Evolutionary conservation across 371 early-diverging fungal genomes (phyloP).

Genomic region (Rhizopus stolonifer): DNA sequence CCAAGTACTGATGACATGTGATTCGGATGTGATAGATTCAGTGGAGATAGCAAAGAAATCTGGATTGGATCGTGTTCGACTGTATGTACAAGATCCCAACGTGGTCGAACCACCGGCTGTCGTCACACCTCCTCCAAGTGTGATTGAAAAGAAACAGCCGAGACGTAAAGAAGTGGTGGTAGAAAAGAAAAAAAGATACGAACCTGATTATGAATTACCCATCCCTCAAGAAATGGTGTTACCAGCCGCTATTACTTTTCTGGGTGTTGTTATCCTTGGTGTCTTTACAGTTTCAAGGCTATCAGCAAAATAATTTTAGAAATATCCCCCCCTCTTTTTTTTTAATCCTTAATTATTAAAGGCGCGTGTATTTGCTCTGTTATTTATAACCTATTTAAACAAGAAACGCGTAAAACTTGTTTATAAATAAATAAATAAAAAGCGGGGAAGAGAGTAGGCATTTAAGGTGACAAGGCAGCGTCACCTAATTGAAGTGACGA

Average conservation of each 20-base stretch:
- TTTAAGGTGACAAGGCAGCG: slow-evolving; percentile 1
- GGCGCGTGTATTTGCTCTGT: too few relatives aligned
- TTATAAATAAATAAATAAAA: too few relatives aligned
- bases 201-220: slow-evolving; percentile 24
- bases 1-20: slow-evolving; percentile 70
- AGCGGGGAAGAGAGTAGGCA: too few relatives aligned
- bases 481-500: not conserved
- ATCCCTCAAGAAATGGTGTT: slow-evolving; percentile 52
- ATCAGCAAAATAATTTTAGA: slow-evolving; percentile 8
- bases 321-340: too few relatives aligned
- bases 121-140: not conserved
- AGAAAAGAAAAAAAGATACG: not conserved
- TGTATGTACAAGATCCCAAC: slow-evolving; percentile 55
- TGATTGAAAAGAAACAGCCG: not conserved
- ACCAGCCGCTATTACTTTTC: slow-evolving; percentile 58
- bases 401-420: too few relatives aligned
- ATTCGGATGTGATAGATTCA: slow-evolving; percentile 78
- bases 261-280: slow-evolving; percentile 57
- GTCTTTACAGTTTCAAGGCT: slow-evolving; percentile 54
- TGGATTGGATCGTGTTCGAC: slow-evolving; percentile 72
- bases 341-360: too few relatives aligned
- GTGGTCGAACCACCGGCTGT: slow-evolving; percentile 1
- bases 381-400: too few relatives aligned
- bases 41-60: slow-evolving; percentile 72
- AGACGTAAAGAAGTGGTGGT: not conserved